Base-by-base conservation (phyloP, 257 asterid genomes). In the Mentha longifolia region DNA sequence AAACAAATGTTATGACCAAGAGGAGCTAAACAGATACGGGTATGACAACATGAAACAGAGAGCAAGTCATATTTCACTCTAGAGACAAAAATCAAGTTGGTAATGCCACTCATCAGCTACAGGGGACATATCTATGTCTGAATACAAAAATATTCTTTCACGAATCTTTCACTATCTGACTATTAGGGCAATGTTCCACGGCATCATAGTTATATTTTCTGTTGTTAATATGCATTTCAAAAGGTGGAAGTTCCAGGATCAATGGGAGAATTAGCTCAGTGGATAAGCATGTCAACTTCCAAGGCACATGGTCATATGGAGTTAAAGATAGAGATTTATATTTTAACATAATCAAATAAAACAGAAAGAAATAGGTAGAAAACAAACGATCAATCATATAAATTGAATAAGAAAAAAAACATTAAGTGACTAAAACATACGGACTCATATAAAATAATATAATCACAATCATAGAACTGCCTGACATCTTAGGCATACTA, bases 141-240 rank as follows among this genome's bases (percentile, higher is more conserved):
- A 28, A 46, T 50, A 67, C 4, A 67, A 5, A 49, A 9, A 31
- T 3, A 49, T 30, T 33, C 43, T 30, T 25, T 16, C 43, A 16
- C 61, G 50, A 16, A 50, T 50, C 25, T 22, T 22, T 22, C 19
- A 45, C 33, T 43, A 25, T 41, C 59, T 51, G 12, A 65, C 16
- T 17, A 17, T 16, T 43, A 3, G 19, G 30, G 12, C 31, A 9
- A 52, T 51, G n/a, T 16, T 73, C 39, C 66, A 15, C 61, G 62
- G 65, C 25, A 9, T 14, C 57, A 50, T 16, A 17, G 67, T 47
- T 37, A 72, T 61, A 61, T 61, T 61, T 72, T 30, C 45, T 55
- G 28, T 13, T 33, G 61, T 14, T 64, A 54, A 64, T 14, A 56
- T 42, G 30, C 66, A 74, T 35, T 33, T 25, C 42, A 67, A 61